A percentile compares a stretch with the other conserved stretches of the same genome.
phyloP scores from a whole-genome alignment of 139 green algal species.

The Pleodorina starrii region DNA sequence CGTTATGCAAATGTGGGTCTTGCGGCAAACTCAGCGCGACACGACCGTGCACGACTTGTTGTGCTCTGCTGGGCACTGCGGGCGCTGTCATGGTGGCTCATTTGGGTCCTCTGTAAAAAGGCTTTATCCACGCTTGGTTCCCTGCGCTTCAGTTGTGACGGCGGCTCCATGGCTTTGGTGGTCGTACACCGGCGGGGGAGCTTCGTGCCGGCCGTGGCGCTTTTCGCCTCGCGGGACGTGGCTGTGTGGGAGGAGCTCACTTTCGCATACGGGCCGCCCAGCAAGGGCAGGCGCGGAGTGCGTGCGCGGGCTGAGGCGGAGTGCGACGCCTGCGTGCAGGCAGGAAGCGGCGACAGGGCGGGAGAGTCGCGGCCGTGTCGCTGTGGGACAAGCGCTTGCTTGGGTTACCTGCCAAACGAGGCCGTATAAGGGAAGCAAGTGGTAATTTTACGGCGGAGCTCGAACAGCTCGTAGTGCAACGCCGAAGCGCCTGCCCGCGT shows the following conservation, averaged over 20 bases:
- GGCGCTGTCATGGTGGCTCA: too few species aligned
- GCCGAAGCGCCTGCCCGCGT: too few species aligned
- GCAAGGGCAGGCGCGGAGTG: background rate
- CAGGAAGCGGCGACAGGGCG: background rate
- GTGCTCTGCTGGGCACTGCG: too few species aligned
- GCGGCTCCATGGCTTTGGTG: conserved; percentile 67
- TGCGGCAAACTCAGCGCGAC: too few species aligned
- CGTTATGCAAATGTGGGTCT: too few species aligned
- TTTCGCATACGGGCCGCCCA: conserved; percentile 70
- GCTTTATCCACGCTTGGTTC: too few species aligned
- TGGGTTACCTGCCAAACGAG: conserved; percentile 20
- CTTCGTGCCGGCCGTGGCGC: conserved; percentile 62
- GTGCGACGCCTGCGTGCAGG: background rate
- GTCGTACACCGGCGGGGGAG: conserved; percentile 59
- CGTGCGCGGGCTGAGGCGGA: too few species aligned
- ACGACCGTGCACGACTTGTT: too few species aligned
- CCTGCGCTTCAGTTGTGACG: conserved; percentile 67
- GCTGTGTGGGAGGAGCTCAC: conserved; percentile 72
- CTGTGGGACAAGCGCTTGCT: background rate
- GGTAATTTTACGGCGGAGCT: too few species aligned
- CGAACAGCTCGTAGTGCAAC: too few species aligned
- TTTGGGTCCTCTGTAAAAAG: too few species aligned
- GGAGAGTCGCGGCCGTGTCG: background rate
- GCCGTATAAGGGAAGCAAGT: too few species aligned
- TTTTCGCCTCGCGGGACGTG: conserved; percentile 68